Conservation (phyloP, 2,329 filamentous ascomycete species). For the Teratosphaeriaceae sp. region DNA sequence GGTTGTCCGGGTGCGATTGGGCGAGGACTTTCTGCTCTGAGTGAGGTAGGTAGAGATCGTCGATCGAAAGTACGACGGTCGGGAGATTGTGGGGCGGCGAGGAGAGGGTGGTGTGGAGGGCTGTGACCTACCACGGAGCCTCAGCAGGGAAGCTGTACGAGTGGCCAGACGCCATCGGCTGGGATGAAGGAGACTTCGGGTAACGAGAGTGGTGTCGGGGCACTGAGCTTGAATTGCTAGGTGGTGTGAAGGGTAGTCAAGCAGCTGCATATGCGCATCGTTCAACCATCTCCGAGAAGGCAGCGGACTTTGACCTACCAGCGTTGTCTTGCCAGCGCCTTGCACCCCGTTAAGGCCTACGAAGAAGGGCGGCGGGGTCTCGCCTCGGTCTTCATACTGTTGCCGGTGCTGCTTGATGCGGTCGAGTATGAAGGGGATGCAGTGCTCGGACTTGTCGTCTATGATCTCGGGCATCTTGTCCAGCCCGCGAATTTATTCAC, state of each 20-base stretch:
- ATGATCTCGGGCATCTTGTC: slow-evolving; percentile 47
- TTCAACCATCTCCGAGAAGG: no score
- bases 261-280: no score
- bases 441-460: slow-evolving; percentile 73
- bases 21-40: slow-evolving; percentile 60
- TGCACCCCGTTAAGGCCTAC: slow-evolving; percentile 88
- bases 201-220: no score
- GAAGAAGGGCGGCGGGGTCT: slow-evolving; percentile 60
- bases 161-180: no score
- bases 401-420: slow-evolving; percentile 48
- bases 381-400: slow-evolving; percentile 30
- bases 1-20: slow-evolving; percentile 59
- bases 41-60: slow-evolving; percentile 82
- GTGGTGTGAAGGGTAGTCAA: no score
- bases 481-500: no score
- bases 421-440: slow-evolving; percentile 68
- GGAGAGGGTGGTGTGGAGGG: slow-evolving; percentile 57
- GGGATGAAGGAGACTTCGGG: background rate
- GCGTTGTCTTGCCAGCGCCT: slow-evolving; percentile 85
- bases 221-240: no score
- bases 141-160: slow-evolving; percentile 10
- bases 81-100: slow-evolving; percentile 51
- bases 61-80: slow-evolving; percentile 71
- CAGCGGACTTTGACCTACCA: slow-evolving; percentile 54
- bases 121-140: slow-evolving; percentile 14